Conservation (phyloP, 2,329 filamentous ascomycete species). For the Monosporascus sp. region DNA sequence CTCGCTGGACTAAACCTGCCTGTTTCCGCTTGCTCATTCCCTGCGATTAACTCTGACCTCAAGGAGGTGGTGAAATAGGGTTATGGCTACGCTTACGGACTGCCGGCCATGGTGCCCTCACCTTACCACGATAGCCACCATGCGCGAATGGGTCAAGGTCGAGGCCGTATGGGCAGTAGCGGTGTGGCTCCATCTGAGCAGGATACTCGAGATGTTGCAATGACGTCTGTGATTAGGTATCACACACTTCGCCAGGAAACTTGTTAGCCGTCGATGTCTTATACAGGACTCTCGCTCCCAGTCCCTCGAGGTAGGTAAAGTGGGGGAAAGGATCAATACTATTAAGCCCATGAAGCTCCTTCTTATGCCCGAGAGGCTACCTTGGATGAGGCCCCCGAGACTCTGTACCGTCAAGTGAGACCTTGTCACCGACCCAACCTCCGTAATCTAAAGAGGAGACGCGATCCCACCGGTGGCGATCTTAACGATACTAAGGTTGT, state of each 20-base stretch:
- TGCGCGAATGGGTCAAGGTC: conserved; percentile 46
- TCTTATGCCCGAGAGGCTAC: no score
- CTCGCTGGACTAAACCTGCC: conserved; percentile 51
- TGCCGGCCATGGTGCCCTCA: conserved; percentile 75
- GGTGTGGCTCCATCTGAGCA: conserved; percentile 94
- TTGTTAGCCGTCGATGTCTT: conserved; percentile 73
- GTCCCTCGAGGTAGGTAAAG: no score
- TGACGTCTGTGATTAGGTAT: conserved; percentile 80
- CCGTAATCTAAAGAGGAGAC: no score
- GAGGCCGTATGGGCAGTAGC: conserved; percentile 71
- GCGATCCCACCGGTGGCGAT: no score
- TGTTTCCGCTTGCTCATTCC: conserved; percentile 98
- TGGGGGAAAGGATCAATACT: no score
- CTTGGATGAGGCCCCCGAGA: no score
- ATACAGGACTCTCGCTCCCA: no score
- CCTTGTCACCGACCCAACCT: no score
- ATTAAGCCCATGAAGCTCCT: no score
- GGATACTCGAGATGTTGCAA: conserved; percentile 99
- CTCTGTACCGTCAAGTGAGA: no score
- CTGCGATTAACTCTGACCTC: conserved; percentile 76
- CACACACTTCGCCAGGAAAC: conserved; percentile 99
- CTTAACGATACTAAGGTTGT: no score
- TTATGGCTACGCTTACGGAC: conserved; percentile 55
- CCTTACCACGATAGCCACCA: conserved; percentile 66
- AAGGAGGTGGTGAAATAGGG: conserved; percentile 43